Evolutionary conservation across 2,329 filamentous ascomycete genomes (phyloP).

Genomic region (Thermothelomyces thermophilus): DNA sequence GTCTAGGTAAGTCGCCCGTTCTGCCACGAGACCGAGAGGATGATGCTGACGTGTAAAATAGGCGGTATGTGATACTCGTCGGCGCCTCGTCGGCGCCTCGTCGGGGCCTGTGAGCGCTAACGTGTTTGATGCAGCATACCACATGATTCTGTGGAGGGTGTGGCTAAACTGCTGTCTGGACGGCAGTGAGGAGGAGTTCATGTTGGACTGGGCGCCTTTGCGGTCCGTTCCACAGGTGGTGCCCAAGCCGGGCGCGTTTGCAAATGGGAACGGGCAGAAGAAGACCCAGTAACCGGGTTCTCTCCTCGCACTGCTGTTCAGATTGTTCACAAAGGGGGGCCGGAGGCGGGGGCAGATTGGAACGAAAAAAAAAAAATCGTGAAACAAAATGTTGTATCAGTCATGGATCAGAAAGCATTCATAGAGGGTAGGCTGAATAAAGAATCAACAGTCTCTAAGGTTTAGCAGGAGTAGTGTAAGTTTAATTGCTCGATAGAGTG

Average conservation of each 20-base stretch:
- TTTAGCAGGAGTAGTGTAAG: no score
- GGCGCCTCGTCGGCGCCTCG: background rate
- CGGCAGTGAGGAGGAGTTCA: slow-evolving; percentile 63
- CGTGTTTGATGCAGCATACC: slow-evolving; percentile 51
- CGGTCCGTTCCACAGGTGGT: slow-evolving; percentile 46
- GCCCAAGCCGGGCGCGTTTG: slow-evolving; percentile 20
- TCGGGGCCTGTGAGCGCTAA: background rate
- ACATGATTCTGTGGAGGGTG: slow-evolving; percentile 77
- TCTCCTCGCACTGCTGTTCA: background rate
- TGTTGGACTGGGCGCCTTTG: slow-evolving; percentile 61
- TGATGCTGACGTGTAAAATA: slow-evolving; percentile 20
- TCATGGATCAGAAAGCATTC: no score
- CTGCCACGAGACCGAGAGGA: background rate
- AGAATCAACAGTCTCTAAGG: no score
- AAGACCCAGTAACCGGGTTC: slow-evolving; percentile 25
- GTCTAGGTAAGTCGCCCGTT: slow-evolving; percentile 47
- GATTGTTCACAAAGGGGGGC: no score
- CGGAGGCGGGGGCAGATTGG: no score
- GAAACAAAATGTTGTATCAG: no score
- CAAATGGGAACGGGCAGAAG: slow-evolving; percentile 16
- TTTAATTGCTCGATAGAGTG: no score
- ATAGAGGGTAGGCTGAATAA: no score
- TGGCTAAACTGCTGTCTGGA: slow-evolving; percentile 75
- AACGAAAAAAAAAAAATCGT: no score
- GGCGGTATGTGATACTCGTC: slow-evolving; percentile 22